Base-by-base conservation (phyloP, 257 asterid genomes). In the Ilex asprella region DNA sequence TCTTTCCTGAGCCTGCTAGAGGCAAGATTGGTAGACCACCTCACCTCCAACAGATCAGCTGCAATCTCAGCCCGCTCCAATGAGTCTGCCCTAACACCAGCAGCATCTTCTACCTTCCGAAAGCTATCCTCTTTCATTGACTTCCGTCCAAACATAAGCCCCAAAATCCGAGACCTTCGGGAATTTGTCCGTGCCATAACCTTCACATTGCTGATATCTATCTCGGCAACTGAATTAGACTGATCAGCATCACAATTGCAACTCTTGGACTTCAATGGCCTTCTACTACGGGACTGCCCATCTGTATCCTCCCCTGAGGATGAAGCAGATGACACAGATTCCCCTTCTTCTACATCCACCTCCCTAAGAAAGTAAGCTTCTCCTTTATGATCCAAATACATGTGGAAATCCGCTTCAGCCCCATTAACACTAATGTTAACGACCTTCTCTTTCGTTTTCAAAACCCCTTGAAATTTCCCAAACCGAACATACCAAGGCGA, bases 401-500 rank as follows among this genome's bases (percentile, higher is more conserved):
- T 87, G 64, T 77, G 78, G 67, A 93, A 84, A 79, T 77, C 84
- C 1, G 88, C 88, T 31, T 84, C 97, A 15, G 75, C 84, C 21
- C 87, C 96, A 73, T 93, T 87, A 32, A 93, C 97, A 66, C 69
- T 66, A 62, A 93, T 77, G 65, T 67, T 81, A 43, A 93, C 99
- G 50, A 87, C 76, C 78, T 89, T 93, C 88, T 93, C 97, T 61
- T 58, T 89, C 13, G 90, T 59, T 84, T 93, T 85, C 64, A 93
- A 49, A 50, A 93, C 95, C 58, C 99, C 99, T 66, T 89, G 99
- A 79, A 93, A 93, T 77, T 93, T 93, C 74, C 99, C 99, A 60
- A 93, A 93, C 31, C 94, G 78, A 72, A 93, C 97, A 60, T 93
- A 89, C 99, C 99, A 93, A 29, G 99, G 97, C 15, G 99, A 93